phyloP scores from a whole-genome alignment of 2,329 filamentous ascomycete species.

The Aspergillus thermomutatus region DNA sequence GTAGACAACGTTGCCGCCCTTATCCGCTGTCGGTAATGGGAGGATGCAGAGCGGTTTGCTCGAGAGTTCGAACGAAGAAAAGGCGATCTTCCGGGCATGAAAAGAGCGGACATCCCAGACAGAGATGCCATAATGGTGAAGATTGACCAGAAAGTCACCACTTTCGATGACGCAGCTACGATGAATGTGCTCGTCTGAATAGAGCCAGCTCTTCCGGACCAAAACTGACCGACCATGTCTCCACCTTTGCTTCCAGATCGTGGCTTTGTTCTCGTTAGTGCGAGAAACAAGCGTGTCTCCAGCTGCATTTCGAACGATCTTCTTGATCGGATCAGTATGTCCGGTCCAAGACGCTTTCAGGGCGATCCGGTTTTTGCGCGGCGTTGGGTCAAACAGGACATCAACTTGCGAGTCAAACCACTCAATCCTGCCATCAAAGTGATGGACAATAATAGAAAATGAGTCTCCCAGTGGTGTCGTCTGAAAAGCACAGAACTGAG shows the following conservation, averaged over 20 bases:
- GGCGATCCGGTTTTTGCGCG: slow-evolving; percentile 56
- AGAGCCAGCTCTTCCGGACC: slow-evolving; percentile 65
- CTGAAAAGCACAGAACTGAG: slow-evolving; percentile 72
- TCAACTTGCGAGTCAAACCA: slow-evolving; percentile 78
- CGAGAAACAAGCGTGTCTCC: slow-evolving; percentile 77
- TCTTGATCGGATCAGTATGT: slow-evolving; percentile 75
- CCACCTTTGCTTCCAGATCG: slow-evolving; percentile 73
- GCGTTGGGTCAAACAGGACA: slow-evolving; percentile 71
- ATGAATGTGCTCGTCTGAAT: slow-evolving; percentile 68
- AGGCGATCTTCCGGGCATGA: slow-evolving; percentile 57
- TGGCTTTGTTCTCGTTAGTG: slow-evolving; percentile 72
- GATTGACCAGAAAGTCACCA: slow-evolving; percentile 75
- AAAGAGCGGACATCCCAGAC: slow-evolving; percentile 73
- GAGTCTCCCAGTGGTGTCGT: slow-evolving; percentile 58
- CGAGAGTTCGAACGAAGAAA: slow-evolving; percentile 55
- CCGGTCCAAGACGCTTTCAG: slow-evolving; percentile 74
- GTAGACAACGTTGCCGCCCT: slow-evolving; percentile 58
- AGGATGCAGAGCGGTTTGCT: slow-evolving; percentile 79
- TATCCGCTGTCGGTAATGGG: slow-evolving; percentile 61
- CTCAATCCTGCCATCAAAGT: slow-evolving; percentile 79
- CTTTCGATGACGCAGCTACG: slow-evolving; percentile 74
- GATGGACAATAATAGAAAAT: slow-evolving; percentile 73
- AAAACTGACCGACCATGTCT: slow-evolving; percentile 54
- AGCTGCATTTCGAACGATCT: slow-evolving; percentile 80
- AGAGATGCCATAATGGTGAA: slow-evolving; percentile 67